Conservation (phyloP, 345 rosid species). For the Kandelia obovata region DNA sequence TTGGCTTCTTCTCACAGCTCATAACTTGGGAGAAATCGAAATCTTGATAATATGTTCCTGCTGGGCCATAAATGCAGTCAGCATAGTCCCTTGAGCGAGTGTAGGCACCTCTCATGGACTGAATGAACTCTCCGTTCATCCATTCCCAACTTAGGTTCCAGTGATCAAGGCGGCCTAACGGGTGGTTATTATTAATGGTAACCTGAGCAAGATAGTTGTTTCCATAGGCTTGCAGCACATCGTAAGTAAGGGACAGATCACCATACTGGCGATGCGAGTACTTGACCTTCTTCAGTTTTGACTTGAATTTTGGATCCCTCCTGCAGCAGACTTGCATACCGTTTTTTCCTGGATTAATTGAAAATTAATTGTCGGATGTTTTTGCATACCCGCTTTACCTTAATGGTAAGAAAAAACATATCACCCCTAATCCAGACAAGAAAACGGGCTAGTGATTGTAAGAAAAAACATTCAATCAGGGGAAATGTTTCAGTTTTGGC, state of each 20-base stretch:
- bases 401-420: too few relatives aligned
- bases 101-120: constrained; percentile 79
- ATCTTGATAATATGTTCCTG: constrained; percentile 54
- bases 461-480: too few relatives aligned
- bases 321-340: constrained; percentile 68
- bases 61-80: constrained; percentile 58
- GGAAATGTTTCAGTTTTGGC: too few relatives aligned
- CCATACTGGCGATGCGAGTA: constrained; percentile 54
- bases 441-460: too few relatives aligned
- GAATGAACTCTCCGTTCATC: constrained; percentile 80
- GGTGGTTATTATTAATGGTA: constrained; percentile 67
- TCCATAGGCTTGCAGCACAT: constrained; percentile 57
- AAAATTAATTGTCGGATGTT: too few relatives aligned
- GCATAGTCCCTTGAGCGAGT: constrained; percentile 46
- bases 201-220: constrained; percentile 84
- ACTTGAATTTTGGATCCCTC: constrained; percentile 51
- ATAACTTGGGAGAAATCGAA: constrained; percentile 67
- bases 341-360: constrained; percentile 39
- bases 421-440: too few relatives aligned
- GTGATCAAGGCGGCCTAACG: constrained; percentile 77
- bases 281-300: constrained; percentile 36
- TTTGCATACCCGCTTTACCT: too few relatives aligned
- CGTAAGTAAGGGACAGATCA: constrained; percentile 62
- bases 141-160: constrained; percentile 98
- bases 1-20: constrained; percentile 64